Percentiles rank a stretch among this genome's conserved stretches.
Conservation (phyloP, 75 land plant species). For the Picea sitchensis region DNA sequence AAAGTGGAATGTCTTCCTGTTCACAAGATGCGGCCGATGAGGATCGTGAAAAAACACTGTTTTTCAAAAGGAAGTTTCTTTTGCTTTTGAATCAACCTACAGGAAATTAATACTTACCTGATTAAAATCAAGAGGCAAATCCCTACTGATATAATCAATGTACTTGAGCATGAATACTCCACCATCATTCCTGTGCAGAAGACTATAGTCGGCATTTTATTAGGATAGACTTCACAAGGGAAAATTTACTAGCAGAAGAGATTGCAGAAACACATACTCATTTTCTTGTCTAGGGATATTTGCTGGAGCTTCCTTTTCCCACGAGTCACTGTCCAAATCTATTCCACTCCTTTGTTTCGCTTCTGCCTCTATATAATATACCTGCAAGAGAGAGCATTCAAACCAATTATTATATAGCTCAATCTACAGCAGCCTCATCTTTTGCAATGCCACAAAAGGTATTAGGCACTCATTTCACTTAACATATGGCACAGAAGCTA, state of each 20-base stretch:
- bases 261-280: neutral
- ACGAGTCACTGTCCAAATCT: neutral
- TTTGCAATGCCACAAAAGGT: too few species aligned
- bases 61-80: too few species aligned
- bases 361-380: neutral
- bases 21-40: neutral
- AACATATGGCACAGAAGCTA: too few species aligned
- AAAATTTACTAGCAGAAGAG: too few species aligned
- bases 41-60: neutral
- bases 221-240: neutral
- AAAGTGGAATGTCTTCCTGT: neutral
- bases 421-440: too few species aligned
- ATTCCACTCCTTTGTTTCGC: neutral
- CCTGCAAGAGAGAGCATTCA: neutral
- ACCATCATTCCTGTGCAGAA: neutral
- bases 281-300: constrained; percentile 5
- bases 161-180: constrained; percentile 5
- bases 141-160: neutral
- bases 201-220: too few species aligned
- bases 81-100: too few species aligned
- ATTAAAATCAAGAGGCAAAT: neutral
- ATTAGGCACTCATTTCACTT: too few species aligned
- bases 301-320: neutral
- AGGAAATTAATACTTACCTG: neutral
- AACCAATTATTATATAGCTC: too few species aligned